Base-by-base conservation (phyloP, 1,284 basidiomycete genomes). In the Ganoderma lucidum region DNA sequence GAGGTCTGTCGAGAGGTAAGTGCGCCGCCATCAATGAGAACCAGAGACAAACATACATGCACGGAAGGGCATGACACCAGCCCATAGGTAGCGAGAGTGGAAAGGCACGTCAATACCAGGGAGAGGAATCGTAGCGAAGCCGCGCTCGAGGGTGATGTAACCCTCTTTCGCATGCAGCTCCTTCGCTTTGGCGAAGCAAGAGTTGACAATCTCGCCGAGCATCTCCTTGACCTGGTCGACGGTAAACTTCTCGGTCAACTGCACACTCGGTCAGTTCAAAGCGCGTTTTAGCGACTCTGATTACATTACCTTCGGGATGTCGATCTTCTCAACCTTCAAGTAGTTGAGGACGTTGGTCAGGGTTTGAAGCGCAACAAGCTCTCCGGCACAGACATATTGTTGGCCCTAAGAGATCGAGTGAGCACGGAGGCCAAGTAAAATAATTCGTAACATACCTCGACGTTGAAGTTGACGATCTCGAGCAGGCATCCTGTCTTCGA, bases 81-180 rank as follows among this genome's bases (percentile, higher is more conserved):
- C 96, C 98, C 97, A 97, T 60, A 99, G 89, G 84, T 99, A 99
- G 75, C 96, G 93, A 10, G 97, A 97, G 82, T 99, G 97, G 94
- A 99, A 99, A 14, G 98, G 97, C 14, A 99, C 97, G 77, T 99
- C 97, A 77, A 99, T 99, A 76, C 97, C 97, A 44, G 97, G 96
- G 14, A 98, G 88, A 66, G 97, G 96, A 72, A 98, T 98, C 10
- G 96, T 97, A 0, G 95, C 97, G 77, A 97, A 98, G 12, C 97
- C 97, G 76, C 97, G 93, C 79, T 99, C 97, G 66, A 99, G 91
- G 75, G 93, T 93, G 83, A 99, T 96, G 75, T 94, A 90, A n/a
- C 96, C 96, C 69, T 95, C 92, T 14, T 88, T 86, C 76, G 91
- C 89, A 81, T 96, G 91, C 75, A 91, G 88, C 75, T 94, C 93